A percentile compares a stretch with the other conserved stretches of the same genome.
phyloP scores from a whole-genome alignment of 257 asterid species.

The Cruciata laevipes region DNA sequence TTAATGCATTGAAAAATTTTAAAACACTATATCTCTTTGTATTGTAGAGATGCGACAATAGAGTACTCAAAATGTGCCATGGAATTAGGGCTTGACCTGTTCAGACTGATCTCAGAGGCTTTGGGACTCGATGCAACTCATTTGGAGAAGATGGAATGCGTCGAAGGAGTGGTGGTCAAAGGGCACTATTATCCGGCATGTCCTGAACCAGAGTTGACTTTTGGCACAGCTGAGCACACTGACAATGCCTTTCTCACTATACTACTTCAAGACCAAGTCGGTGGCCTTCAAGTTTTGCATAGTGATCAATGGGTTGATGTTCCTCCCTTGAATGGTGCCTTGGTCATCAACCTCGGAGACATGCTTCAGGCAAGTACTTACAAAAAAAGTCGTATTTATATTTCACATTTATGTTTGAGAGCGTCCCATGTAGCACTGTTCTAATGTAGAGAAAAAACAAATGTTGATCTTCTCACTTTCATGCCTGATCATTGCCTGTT shows the following conservation, averaged over 20 bases:
- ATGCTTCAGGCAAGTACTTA: constrained; percentile 13
- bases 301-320: constrained; percentile 4
- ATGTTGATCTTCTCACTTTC: too few relatives aligned
- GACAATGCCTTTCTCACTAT: constrained; percentile 5
- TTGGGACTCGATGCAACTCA: background rate
- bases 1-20: too few relatives aligned
- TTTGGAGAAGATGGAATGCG: background rate
- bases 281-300: constrained; percentile 13
- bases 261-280: constrained; percentile 1
- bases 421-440: too few relatives aligned
- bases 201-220: constrained; percentile 12
- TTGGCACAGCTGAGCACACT: constrained; percentile 7
- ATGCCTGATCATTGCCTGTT: too few relatives aligned
- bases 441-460: too few relatives aligned
- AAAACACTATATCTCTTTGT: background rate
- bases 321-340: constrained; percentile 6
- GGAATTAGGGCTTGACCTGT: background rate
- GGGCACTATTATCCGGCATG: constrained; percentile 12
- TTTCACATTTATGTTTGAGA: too few relatives aligned
- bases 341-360: constrained; percentile 11
- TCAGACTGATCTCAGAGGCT: constrained; percentile 4
- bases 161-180: constrained; percentile 5
- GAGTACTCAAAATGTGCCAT: constrained; percentile 4
- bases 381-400: too few relatives aligned
- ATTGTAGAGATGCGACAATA: background rate